phyloP scores from a whole-genome alignment of 2,329 filamentous ascomycete genomes.

The Pseudogymnoascus sp. region DNA sequence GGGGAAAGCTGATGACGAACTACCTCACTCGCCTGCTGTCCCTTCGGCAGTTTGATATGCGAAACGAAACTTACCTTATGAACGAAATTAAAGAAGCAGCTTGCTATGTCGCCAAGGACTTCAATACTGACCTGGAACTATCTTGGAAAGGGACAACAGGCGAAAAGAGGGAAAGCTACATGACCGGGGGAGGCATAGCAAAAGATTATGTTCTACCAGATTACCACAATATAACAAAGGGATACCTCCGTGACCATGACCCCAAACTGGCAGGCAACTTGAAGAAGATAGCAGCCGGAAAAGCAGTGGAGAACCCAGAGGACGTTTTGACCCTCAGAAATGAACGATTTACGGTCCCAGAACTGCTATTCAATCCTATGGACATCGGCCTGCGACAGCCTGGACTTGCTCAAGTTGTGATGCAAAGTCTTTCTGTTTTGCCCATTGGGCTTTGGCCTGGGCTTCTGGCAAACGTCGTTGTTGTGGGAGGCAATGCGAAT shows the following conservation, averaged over 20 bases:
- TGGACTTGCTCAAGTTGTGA: constrained; percentile 73
- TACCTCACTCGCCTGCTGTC: constrained; percentile 85
- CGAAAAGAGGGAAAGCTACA: constrained; percentile 44
- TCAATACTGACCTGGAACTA: constrained; percentile 67
- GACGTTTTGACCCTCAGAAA: constrained; percentile 83
- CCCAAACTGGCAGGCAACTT: constrained; percentile 50
- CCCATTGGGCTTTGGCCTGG: constrained; percentile 79
- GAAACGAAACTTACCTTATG: constrained; percentile 86
- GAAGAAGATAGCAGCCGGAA: constrained; percentile 35
- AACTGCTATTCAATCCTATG: constrained; percentile 77
- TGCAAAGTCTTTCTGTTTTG: constrained; percentile 67
- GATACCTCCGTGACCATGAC: constrained; percentile 72
- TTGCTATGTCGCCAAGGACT: constrained; percentile 76
- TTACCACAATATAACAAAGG: constrained; percentile 52
- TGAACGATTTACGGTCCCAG: constrained; percentile 84
- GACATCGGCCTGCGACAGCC: constrained; percentile 81
- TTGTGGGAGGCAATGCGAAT: constrained; percentile 78
- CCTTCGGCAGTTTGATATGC: constrained; percentile 87
- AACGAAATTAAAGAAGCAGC: constrained; percentile 92
- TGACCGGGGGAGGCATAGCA: constrained; percentile 52
- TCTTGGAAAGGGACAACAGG: constrained; percentile 73
- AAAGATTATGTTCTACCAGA: constrained; percentile 92
- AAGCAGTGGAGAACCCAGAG: constrained; percentile 49
- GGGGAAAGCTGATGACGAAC: constrained; percentile 89
- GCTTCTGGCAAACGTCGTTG: constrained; percentile 76